phyloP scores from a whole-genome alignment of 192 early-diverging fungal species.

The Podila epicladia region DNA sequence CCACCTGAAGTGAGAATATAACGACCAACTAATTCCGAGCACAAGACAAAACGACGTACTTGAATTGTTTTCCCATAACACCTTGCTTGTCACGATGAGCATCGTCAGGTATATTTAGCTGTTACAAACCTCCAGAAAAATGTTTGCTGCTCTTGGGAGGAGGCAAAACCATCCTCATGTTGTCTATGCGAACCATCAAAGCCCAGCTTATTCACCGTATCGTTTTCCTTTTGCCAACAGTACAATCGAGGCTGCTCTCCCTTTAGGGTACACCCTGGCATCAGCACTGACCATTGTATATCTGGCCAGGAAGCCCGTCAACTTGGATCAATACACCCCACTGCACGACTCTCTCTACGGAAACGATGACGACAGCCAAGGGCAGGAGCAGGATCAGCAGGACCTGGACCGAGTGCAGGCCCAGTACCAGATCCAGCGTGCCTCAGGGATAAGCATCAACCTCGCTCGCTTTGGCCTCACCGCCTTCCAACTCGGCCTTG shows the following conservation, averaged over 20 bases:
- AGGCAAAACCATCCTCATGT: too few species aligned
- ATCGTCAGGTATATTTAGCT: too few species aligned
- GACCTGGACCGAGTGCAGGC: slow-evolving; percentile 18
- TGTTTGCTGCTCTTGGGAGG: too few species aligned
- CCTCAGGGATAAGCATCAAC: slow-evolving; percentile 28
- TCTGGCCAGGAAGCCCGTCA: background rate
- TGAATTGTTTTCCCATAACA: too few species aligned
- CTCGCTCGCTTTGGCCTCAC: slow-evolving; percentile 39
- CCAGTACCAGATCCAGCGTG: slow-evolving; percentile 30
- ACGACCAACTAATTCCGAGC: too few species aligned
- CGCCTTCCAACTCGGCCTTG: slow-evolving; percentile 31
- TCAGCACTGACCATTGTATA: background rate
- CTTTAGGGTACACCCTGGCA: background rate
- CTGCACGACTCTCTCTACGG: slow-evolving; percentile 17
- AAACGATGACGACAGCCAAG: slow-evolving; percentile 3
- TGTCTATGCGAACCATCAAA: too few species aligned
- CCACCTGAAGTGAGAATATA: background rate
- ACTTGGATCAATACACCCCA: slow-evolving; percentile 7
- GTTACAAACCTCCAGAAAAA: too few species aligned
- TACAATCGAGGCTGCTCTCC: slow-evolving; percentile 1
- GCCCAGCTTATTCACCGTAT: too few species aligned
- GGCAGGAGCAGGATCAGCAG: background rate
- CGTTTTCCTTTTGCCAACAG: too few species aligned
- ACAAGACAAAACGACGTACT: too few species aligned
- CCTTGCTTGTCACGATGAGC: too few species aligned